phyloP scores from a whole-genome alignment of 2,329 filamentous ascomycete genomes.

The Diaporthe helianthi region DNA sequence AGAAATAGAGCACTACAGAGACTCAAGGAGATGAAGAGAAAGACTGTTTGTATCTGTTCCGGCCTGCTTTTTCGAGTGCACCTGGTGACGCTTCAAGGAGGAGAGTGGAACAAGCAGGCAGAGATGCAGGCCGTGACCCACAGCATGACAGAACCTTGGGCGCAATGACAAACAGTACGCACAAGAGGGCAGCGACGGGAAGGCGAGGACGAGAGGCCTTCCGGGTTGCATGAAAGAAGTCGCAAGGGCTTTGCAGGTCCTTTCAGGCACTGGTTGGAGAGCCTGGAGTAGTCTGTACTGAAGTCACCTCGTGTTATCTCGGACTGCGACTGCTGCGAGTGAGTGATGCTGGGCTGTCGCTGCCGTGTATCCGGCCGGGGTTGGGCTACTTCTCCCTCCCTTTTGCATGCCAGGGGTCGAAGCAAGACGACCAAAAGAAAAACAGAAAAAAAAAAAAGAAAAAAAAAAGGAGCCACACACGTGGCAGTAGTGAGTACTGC shows the following conservation, averaged over 20 bases:
- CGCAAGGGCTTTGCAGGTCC: neutral
- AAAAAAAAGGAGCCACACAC: no score
- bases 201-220: neutral
- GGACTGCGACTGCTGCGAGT: neutral
- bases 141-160: conserved; percentile 32
- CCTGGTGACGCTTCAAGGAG: conserved; percentile 25
- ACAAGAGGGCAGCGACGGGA: conserved; percentile 4
- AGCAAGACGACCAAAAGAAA: neutral
- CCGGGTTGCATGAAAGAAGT: neutral
- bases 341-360: neutral
- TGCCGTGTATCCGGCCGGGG: conserved; percentile 20
- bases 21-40: neutral
- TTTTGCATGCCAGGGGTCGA: neutral
- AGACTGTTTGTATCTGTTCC: neutral
- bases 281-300: neutral
- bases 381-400: neutral
- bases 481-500: conserved; percentile 26
- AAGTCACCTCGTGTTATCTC: conserved; percentile 3
- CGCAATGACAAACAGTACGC: conserved; percentile 9
- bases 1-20: neutral
- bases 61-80: conserved; percentile 6
- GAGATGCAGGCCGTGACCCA: conserved; percentile 33
- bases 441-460: no score
- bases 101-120: conserved; percentile 30
- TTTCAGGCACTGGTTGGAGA: neutral